phyloP scores from a whole-genome alignment of 805 yeast species.

The Kluyveromyces nonfermentans region DNA sequence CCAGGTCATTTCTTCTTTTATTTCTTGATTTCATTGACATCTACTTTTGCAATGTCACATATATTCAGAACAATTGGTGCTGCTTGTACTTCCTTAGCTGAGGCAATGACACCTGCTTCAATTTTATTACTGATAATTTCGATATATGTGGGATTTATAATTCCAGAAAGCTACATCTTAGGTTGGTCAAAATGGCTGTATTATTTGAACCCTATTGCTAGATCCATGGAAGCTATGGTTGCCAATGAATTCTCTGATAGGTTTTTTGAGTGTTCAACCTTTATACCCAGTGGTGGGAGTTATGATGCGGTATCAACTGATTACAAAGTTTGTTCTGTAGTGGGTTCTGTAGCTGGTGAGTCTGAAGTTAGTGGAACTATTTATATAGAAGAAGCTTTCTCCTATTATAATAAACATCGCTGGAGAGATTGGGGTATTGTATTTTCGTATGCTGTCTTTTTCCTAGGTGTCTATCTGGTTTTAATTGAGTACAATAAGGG shows the following conservation, averaged over 20 bases:
- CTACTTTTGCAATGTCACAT: conserved; percentile 49
- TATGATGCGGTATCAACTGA: conserved; percentile 26
- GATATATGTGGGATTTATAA: conserved; percentile 36
- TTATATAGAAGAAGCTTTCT: conserved; percentile 34
- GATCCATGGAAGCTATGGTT: conserved; percentile 37
- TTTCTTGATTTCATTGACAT: conserved; percentile 33
- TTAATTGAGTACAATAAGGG: conserved; percentile 44
- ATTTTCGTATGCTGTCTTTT: conserved; percentile 42
- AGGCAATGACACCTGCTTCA: conserved; percentile 39
- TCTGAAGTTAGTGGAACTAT: conserved; percentile 38
- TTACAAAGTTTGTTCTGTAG: conserved; percentile 37
- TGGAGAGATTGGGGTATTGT: conserved; percentile 59
- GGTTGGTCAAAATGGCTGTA: conserved; percentile 42
- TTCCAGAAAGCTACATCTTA: conserved; percentile 35
- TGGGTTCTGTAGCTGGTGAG: conserved; percentile 43
- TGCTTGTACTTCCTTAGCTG: conserved; percentile 29
- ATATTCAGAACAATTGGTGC: conserved; percentile 37
- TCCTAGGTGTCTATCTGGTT: conserved; percentile 39
- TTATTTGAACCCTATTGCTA: conserved; percentile 35
- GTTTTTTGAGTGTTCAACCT: conserved; percentile 28
- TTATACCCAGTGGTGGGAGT: conserved; percentile 36
- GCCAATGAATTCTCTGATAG: conserved; percentile 35
- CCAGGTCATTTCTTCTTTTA: conserved; percentile 51
- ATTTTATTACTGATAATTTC: conserved; percentile 31
- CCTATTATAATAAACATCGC: conserved; percentile 35